Base-by-base conservation (phyloP, 768 basidiomycete species). In the Dioszegia hungarica region DNA sequence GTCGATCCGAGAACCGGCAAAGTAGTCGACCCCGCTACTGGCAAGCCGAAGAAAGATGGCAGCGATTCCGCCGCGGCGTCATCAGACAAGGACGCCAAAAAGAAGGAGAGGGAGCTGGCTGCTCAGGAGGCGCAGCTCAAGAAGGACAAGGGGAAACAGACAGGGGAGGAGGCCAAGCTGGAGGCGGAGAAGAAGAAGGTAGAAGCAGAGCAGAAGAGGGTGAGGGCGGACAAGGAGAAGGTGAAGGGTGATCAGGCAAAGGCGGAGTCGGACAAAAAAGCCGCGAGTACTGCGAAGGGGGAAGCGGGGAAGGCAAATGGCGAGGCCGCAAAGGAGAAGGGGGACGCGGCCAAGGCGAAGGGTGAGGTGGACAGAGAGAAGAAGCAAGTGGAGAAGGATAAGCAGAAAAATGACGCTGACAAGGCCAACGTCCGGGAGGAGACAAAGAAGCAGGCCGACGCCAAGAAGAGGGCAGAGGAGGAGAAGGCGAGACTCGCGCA, bases 321-420 rank as follows among this genome's bases (percentile, higher is more conserved):
- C n/a, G 25, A 31, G 17, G 20, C n/a, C 29, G 20, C 6, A 34
- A 50, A 57, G 29, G 43, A 31, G 33, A 39, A 27, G 24, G 34
- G 29, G n/a, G 31, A 45, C 29, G 17, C 29, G 14, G 29, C 14
- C 28, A 44, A 54, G 22, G 43, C 31, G 33, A 39, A 27, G 22
- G 33, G 29, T n/a, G 27, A 45, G 37, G 22, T 34, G 17, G 22
- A 59, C 14, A 44, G 19, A 43, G 54, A 45, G 10, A 50, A 47
- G 54, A 52, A 55, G 38, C 45, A 36, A 55, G 61, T 33, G 3
- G 56, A 52, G 17, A 50, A 29, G 6, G 43, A 36, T 27, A 27
- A 36, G 38, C 19, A 43, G 24, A 50, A 54, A 47, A 38, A 33
- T 12, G 50, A 58, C n/a, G 29, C n/a, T 19, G 45, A 34, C 15